Base-by-base conservation (phyloP, 345 rosid genomes). In the Boechera retrofracta region DNA sequence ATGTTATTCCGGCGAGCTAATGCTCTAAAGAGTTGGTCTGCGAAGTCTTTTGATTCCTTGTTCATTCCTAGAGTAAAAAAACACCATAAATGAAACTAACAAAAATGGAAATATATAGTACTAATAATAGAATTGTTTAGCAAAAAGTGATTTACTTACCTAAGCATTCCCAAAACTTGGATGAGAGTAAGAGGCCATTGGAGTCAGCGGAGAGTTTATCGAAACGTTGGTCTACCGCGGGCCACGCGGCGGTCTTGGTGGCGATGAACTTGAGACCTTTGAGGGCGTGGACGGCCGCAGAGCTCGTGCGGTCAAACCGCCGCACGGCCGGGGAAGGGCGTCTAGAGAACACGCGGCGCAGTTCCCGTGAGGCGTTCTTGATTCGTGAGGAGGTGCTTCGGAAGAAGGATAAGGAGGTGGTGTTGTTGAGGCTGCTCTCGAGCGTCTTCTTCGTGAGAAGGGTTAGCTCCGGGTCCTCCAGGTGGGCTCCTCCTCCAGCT, bases 251-350 rank as follows among this genome's bases (percentile, higher is more conserved):
- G 57, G 94, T 81, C 62, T 89, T 91, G 59, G 87, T 32, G 4
- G 97, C 64, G 35, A 90, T 89, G 81, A 94, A 94, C 83, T 91
- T 86, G 55, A 94, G 89, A n/a, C 98, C 98, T 69, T 86, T 88
- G 63, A 91, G 81, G 32, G 97, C 98, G 55, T 84, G 91, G 52
- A 87, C 63, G 1, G 96, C 94, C 0, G 94, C 94, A 0, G 98
- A 91, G 77, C 89, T 91, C 1, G 80, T 86, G 52, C 97, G 72
- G 44, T 94, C 94, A 31, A 86, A 86, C 12, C 88, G 76, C 2
- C 77, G 36, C 1, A 80, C 79, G 1, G 83, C 60, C 0, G 79
- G 75, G 0, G 89, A 42, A 0, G 92, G 74, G 54, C 90, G 74
- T 71, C 85, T 75, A 0, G 97, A 83, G 52, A 86, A 74, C 12